Base-by-base conservation (phyloP, 495 filamentous ascomycete genomes). In the Talaromyces ruber region DNA sequence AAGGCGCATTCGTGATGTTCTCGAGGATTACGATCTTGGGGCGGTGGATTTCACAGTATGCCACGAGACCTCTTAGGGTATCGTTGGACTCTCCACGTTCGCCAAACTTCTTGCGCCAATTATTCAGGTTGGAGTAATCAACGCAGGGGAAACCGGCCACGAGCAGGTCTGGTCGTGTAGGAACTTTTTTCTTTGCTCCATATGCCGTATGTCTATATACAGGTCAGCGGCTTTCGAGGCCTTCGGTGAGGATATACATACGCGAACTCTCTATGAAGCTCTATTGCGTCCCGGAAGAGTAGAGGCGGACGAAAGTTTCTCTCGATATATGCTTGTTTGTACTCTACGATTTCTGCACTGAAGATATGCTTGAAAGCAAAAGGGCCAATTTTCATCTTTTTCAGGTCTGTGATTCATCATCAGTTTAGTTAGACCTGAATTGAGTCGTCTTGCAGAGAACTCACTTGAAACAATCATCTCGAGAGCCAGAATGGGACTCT, bases 251-350 rank as follows among this genome's bases (percentile, higher is more conserved):
- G 6, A 6, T 4, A 14, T 5, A 82, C 87, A 76, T 75, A 89
- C 87, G 86, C 87, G 57, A 75, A 66, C 6, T 68, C 62, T 50
- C 75, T 66, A 52, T 72, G 67, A 12, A 94, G 72, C 64, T 94
- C 86, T 6, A 72, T 74, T 3, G 93, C 81, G 70, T 96, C 88
- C 6, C 87, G 76, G 59, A 92, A 92, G 14, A 94, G 71, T 29
- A 85, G 71, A 0, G 75, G 76, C 0, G 84, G 81, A 9, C 79
- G 75, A 60, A 88, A 86, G 70, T 94, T 96, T 14, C 88, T 78
- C 64, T 88, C 80, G 63, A 96, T 94, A 68, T 90, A 93, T 2
- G 84, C 84, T 67, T 93, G 90, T 66, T 94, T 94, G 71, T 81
- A 88, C 0, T 84, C 80, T 52, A 84, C 89, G 52, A 92, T 91